Evolutionary conservation across 169 alveolate species (phyloP), one percentile per base, ranked within the genome.

Genomic region (Pseudocohnilembus persalinus): DNA sequence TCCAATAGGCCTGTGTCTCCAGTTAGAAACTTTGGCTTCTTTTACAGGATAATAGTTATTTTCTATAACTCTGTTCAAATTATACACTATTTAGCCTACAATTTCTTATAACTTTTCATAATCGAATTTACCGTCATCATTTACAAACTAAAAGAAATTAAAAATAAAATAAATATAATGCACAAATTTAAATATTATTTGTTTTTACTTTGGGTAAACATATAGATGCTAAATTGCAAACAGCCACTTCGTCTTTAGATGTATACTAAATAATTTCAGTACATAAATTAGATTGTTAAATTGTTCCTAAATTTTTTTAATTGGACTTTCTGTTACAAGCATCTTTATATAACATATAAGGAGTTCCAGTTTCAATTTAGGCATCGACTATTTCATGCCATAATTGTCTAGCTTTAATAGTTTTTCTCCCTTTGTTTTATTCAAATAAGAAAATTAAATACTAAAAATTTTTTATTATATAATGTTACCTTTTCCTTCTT

Each of bases 331-430:
- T 88, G 91, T 99, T 99, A 88, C 99, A 97, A 31, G 98, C 97
- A 88, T 98, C 99, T 88, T 97, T 97, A 93, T 98, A 99, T 27
- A 98, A 92, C 99, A 99, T 98, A 90, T 97, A 99, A 1, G 99
- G 99, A n/a, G 98, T 98, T 29, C 99, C 99, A 24, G 99, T 99
- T 90, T 99, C 99, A 81, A 98, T 98, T 92, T 99, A 99, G 27
- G 98, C 87, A 85, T 98, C 99, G 64, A 98, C 92, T 1, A 98
- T 98, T 29, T 98, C 97, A 88, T 97, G 95, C 99, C 99, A 99
- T 31, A 99, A 94, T 78, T 92, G 88, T 94, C 97, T 99, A 1
- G 99, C 99, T 35, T 96, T 96, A 30, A 99, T 94, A 0, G 99
- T 96, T 89, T 96, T 97, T 88, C 99, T 96, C 26, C 99, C 99